phyloP scores from a whole-genome alignment of 352 stramenopile genomes.

The Phytopythium delawarense region DNA sequence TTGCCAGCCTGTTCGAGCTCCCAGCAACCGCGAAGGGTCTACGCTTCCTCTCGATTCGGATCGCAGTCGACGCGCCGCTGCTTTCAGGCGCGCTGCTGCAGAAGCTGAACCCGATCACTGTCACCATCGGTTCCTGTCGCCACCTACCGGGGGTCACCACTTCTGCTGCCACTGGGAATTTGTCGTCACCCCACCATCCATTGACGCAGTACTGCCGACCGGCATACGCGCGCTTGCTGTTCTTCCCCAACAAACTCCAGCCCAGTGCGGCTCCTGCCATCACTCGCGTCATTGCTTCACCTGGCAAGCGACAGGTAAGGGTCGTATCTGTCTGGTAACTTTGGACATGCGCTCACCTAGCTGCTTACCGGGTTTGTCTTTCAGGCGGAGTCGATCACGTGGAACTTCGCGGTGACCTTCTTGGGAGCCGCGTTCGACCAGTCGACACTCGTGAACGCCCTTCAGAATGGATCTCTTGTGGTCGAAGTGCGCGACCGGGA shows the following conservation, averaged over 20 bases:
- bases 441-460: conserved; percentile 38
- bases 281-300: conserved; percentile 28
- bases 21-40: conserved; percentile 26
- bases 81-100: conserved; percentile 30
- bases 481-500: conserved; percentile 77
- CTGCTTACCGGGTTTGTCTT: no score
- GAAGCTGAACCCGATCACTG: conserved; percentile 63
- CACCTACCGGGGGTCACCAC: conserved; percentile 45
- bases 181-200: conserved; percentile 23
- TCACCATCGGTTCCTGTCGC: conserved; percentile 40
- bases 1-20: conserved; percentile 24
- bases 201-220: conserved; percentile 47
- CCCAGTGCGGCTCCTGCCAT: conserved; percentile 1
- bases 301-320: conserved; percentile 37
- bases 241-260: conserved; percentile 39
- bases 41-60: conserved; percentile 38
- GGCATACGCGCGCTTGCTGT: conserved; percentile 47
- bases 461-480: conserved; percentile 30
- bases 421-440: conserved; percentile 38
- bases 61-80: conserved; percentile 47
- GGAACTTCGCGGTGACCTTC: conserved; percentile 52
- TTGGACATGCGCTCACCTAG: no score
- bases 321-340: not conserved
- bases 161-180: conserved; percentile 8
- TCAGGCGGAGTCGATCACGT: conserved; percentile 26